Conservation (phyloP, 208 protist species). For the Strigomonas galati region DNA sequence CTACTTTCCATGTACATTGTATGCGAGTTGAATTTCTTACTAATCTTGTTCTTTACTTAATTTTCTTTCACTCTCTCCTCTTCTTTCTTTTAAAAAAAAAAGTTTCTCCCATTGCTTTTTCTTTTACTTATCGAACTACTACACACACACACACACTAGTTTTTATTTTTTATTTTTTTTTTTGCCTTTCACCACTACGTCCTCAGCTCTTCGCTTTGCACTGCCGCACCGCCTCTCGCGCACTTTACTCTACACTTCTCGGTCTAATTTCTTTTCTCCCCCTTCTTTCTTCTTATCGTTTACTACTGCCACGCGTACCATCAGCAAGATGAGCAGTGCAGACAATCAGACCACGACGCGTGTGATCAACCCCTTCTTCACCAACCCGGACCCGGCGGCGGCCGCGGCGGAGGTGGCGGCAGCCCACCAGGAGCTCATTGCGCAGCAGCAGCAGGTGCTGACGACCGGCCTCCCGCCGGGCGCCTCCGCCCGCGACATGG, state of each 20-base stretch:
- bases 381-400: too few relatives aligned
- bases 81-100: constrained; percentile 6
- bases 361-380: constrained; percentile 10
- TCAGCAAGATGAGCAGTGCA: not conserved
- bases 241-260: too few relatives aligned
- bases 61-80: not conserved
- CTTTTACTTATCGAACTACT: not conserved
- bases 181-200: constrained; percentile 1
- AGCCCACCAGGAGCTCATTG: not conserved
- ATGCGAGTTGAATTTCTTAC: constrained; percentile 15
- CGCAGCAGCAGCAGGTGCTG: not conserved
- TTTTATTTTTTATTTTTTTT: constrained; percentile 6
- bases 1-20: constrained; percentile 2
- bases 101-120: not conserved
- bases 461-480: not conserved
- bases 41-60: constrained; percentile 10
- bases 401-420: not conserved
- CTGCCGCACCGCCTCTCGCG: too few relatives aligned
- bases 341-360: not conserved
- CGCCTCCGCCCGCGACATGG: not conserved
- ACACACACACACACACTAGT: constrained; percentile 7
- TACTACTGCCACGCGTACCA: too few relatives aligned
- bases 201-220: too few relatives aligned
- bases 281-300: too few relatives aligned
- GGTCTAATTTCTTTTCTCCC: too few relatives aligned